Conservation (phyloP, 2,329 filamentous ascomycete species). For the Cladosporium sp. region DNA sequence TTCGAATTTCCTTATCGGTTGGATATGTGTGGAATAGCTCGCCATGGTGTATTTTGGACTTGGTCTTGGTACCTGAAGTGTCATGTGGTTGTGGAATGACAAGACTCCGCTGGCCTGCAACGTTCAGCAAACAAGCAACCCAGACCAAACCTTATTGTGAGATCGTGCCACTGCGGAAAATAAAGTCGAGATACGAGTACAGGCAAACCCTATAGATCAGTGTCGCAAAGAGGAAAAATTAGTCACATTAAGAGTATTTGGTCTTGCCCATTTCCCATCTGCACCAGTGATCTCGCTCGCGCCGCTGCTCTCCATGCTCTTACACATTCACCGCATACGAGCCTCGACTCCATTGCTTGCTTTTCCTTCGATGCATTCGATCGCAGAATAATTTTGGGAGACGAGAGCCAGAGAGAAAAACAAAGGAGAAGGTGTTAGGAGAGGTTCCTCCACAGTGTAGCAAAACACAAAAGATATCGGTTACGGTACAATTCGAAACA, state of each 20-base stretch:
- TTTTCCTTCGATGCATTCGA: background rate
- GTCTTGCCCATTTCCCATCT: background rate
- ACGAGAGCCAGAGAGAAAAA: background rate
- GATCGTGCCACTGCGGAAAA: too few relatives aligned
- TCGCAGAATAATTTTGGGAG: background rate
- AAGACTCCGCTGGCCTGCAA: too few relatives aligned
- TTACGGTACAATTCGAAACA: background rate
- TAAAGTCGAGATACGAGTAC: too few relatives aligned
- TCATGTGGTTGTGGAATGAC: too few relatives aligned
- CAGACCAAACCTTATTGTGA: too few relatives aligned
- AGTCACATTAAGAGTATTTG: constrained; percentile 1
- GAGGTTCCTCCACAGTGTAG: background rate
- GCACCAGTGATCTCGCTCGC: background rate
- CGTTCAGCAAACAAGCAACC: too few relatives aligned
- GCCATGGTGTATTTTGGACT: too few relatives aligned
- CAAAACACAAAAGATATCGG: constrained; percentile 1
- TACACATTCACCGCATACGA: background rate
- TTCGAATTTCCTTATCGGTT: too few relatives aligned
- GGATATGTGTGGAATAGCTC: too few relatives aligned
- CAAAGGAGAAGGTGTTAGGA: background rate
- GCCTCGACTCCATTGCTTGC: too few relatives aligned
- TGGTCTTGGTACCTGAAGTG: too few relatives aligned
- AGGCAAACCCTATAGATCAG: background rate
- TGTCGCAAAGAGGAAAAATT: background rate
- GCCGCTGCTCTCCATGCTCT: background rate